A percentile compares a stretch with the other conserved stretches of the same genome.
Conservation (phyloP, 2,329 filamentous ascomycete species). For the Fusarium sp. region DNA sequence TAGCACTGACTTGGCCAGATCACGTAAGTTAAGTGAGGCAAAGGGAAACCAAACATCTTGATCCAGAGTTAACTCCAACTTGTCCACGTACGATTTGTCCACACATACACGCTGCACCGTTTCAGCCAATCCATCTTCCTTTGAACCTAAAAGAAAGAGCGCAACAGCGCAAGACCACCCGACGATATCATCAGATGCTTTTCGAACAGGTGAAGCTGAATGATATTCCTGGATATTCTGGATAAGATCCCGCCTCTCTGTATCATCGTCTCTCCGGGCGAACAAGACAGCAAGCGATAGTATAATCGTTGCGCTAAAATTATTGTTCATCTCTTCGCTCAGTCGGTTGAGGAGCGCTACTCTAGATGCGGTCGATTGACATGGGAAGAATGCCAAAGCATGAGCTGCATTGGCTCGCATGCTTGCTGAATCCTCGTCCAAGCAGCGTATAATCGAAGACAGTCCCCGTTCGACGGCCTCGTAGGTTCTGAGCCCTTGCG, state of each 20-base stretch:
- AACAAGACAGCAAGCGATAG: neutral
- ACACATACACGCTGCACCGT: neutral
- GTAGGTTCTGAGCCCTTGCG: neutral
- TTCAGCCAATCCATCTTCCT: neutral
- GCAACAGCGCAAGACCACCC: neutral
- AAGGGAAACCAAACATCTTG: neutral
- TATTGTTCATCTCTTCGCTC: rapidly evolving
- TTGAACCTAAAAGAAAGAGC: neutral
- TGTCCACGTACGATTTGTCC: neutral
- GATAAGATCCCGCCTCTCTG: rapidly evolving
- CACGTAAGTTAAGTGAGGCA: rapidly evolving
- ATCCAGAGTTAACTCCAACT: neutral
- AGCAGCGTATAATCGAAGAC: neutral
- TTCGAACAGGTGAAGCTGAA: rapidly evolving
- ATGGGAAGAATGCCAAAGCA: neutral
- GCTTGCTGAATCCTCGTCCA: rapidly evolving
- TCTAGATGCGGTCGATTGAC: neutral
- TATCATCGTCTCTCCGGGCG: rapidly evolving
- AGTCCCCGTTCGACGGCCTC: neutral
- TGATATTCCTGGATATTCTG: neutral
- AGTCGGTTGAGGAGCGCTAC: neutral
- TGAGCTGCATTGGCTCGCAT: neutral
- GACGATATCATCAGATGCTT: neutral
- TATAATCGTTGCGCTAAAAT: neutral
- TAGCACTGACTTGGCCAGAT: neutral